These are phyloP conservation scores for Trichomonascaceae sp. DNA, from an alignment of 1,139 yeast genomes.

Conservation along the genomic window DNA sequence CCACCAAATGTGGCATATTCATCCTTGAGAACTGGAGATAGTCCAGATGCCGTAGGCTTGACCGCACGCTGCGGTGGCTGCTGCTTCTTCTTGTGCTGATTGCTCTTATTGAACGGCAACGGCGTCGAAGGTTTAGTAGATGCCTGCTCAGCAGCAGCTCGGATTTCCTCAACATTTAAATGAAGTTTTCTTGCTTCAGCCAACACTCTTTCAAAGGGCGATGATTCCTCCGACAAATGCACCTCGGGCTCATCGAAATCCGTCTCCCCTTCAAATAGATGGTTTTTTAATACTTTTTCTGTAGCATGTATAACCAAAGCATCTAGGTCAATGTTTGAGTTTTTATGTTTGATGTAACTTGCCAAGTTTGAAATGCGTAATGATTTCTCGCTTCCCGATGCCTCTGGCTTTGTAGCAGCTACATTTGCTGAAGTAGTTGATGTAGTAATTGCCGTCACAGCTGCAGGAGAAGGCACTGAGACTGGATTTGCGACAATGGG, in stretches of 20 bases:
- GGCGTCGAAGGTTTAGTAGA: neutral
- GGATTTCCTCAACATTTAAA: constrained; percentile 25
- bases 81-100: constrained; percentile 8
- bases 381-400: neutral
- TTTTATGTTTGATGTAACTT: constrained; percentile 14
- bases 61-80: neutral
- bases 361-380: constrained; percentile 15
- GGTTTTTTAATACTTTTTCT: constrained; percentile 26
- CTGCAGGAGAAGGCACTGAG: neutral
- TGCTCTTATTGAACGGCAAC: constrained; percentile 5
- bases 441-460: neutral
- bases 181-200: constrained; percentile 27
- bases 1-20: neutral
- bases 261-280: constrained; percentile 31
- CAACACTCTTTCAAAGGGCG: constrained; percentile 24
- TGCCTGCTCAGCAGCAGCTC: constrained; percentile 14
- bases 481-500: neutral
- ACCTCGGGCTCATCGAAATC: constrained; percentile 14
- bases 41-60: constrained; percentile 1
- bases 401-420: neutral
- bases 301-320: constrained; percentile 28
- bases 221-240: constrained; percentile 19
- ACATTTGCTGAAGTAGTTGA: neutral
- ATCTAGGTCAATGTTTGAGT: constrained; percentile 20
- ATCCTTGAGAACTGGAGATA: constrained; percentile 4